Conservation (phyloP, 2,329 filamentous ascomycete species). For the Apiospora phragmitis region DNA sequence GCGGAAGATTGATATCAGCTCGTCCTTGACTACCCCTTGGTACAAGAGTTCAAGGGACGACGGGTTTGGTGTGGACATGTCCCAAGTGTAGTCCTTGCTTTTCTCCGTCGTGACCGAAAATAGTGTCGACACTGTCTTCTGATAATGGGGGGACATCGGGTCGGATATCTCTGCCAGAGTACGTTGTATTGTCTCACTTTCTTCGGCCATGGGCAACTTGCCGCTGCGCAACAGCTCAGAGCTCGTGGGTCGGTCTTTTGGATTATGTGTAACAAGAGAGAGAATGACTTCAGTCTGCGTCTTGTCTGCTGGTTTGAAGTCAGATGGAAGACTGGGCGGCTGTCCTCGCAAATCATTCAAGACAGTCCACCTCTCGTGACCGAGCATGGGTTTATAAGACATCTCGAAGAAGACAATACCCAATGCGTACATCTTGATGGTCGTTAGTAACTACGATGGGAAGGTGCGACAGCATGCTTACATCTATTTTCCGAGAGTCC, state of each 20-base stretch:
- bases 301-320: constrained; percentile 70
- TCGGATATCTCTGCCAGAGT: constrained; percentile 81
- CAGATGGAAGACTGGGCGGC: constrained; percentile 67
- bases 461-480: constrained; percentile 40
- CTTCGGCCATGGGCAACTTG: constrained; percentile 86
- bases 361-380: constrained; percentile 64
- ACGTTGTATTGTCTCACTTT: constrained; percentile 85
- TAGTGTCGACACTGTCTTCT: constrained; percentile 83
- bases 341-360: constrained; percentile 69
- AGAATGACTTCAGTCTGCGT: constrained; percentile 78
- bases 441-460: constrained; percentile 20
- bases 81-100: constrained; percentile 80
- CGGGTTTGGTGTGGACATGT: constrained; percentile 60
- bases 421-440: constrained; percentile 80
- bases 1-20: constrained; percentile 76
- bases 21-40: constrained; percentile 72
- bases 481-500: constrained; percentile 88
- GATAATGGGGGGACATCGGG: constrained; percentile 82
- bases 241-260: constrained; percentile 79
- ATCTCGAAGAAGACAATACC: constrained; percentile 99
- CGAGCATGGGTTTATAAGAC: constrained; percentile 68
- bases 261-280: constrained; percentile 78
- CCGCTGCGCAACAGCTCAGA: constrained; percentile 81
- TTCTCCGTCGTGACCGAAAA: constrained; percentile 70
- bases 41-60: constrained; percentile 65